Percentiles rank a stretch among this genome's conserved stretches.
phyloP scores from a whole-genome alignment of 345 rosid genomes.

The Populus euphratica region DNA sequence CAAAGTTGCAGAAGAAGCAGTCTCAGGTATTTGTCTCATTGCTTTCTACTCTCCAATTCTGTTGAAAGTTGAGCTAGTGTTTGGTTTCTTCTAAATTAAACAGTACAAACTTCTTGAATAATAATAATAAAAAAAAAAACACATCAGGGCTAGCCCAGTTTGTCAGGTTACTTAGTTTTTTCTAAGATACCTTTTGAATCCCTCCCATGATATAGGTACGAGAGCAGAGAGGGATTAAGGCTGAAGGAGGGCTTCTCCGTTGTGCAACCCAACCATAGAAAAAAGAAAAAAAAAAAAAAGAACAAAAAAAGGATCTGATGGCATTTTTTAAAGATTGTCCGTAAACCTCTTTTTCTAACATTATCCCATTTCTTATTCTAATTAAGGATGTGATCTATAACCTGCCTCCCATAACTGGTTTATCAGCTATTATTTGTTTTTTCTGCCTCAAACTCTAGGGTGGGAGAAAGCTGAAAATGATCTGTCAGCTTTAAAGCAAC shows the following conservation, averaged over 20 bases:
- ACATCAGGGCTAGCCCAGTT: not conserved
- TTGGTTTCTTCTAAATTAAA: not conserved
- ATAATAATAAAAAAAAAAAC: not conserved
- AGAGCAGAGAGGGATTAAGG: not conserved
- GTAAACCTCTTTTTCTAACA: not conserved
- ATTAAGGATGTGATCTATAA: not conserved
- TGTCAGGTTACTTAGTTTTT: not conserved
- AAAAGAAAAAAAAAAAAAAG: not conserved
- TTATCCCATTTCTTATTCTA: not conserved
- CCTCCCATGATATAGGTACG: not conserved
- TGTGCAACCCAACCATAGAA: not conserved
- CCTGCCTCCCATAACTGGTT: not conserved
- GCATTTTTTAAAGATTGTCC: not conserved
- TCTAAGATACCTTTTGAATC: not conserved
- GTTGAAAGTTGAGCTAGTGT: not conserved
- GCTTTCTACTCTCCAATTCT: not conserved
- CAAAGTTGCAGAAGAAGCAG: constrained; percentile 97
- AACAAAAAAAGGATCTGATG: not conserved
- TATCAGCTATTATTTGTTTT: not conserved
- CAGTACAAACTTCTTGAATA: not conserved
- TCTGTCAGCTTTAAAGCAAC: constrained; percentile 49
- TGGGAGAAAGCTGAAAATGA: constrained; percentile 97
- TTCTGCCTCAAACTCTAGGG: constrained; percentile 36
- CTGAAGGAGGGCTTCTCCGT: not conserved
- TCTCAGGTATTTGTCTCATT: constrained; percentile 57